Evolutionary conservation across 2,329 filamentous ascomycete genomes (phyloP).

Genomic region (Phyllosticta citribraziliensis): DNA sequence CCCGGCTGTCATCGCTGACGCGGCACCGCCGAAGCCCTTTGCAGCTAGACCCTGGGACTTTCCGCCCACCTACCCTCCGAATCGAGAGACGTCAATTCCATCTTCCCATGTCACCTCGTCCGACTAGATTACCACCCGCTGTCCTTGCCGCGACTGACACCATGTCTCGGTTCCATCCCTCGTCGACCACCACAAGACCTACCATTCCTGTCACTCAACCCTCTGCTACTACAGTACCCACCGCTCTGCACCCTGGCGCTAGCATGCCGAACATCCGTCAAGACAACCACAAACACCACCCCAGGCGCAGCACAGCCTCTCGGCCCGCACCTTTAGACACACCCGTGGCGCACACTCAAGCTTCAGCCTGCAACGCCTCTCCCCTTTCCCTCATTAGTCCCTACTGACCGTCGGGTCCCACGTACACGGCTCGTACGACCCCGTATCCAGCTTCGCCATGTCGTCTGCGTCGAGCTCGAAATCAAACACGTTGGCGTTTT

Average conservation of each 20-base stretch:
- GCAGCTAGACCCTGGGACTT: background rate
- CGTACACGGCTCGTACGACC: constrained; percentile 46
- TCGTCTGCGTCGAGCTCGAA: constrained; percentile 51
- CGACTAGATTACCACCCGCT: background rate
- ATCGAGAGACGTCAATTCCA: background rate
- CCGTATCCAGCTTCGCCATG: constrained; percentile 46
- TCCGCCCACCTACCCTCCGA: background rate
- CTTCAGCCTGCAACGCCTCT: background rate
- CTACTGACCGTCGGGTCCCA: constrained; percentile 46
- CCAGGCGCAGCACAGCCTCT: background rate
- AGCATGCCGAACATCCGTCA: background rate
- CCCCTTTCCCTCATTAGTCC: constrained; percentile 15
- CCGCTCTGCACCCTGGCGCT: background rate
- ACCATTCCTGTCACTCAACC: background rate
- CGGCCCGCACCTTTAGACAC: background rate
- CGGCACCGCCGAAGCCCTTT: background rate
- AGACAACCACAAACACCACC: background rate
- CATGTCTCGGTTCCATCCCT: background rate
- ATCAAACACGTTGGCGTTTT: constrained; percentile 51
- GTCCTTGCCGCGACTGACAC: background rate
- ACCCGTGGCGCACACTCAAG: background rate
- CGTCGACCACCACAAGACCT: background rate
- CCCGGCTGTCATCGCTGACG: background rate
- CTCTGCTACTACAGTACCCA: background rate
- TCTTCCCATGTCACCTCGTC: background rate